Percentiles rank a stretch among this genome's conserved stretches.
Conservation (phyloP, 2,329 filamentous ascomycete genomes). For the Scolecobasidium constrictum region DNA sequence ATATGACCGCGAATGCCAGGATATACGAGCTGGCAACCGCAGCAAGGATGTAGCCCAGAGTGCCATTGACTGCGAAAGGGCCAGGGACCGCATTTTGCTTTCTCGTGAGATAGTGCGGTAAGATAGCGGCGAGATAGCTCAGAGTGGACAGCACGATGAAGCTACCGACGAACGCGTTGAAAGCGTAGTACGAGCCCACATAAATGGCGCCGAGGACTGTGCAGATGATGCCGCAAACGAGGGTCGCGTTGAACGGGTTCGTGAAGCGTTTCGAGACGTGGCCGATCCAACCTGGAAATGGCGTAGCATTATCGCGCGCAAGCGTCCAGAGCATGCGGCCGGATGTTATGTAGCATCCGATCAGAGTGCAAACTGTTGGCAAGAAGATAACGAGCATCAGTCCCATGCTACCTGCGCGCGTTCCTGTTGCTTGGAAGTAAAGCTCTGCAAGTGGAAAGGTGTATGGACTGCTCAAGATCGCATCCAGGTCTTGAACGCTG, state of each 20-base stretch:
- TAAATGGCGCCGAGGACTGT: constrained; percentile 54
- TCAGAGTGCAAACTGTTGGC: constrained; percentile 39
- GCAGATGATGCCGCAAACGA: constrained; percentile 38
- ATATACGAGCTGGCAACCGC: constrained; percentile 46
- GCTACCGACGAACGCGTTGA: constrained; percentile 53
- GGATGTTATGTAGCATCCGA: constrained; percentile 48
- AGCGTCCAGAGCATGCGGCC: constrained; percentile 55
- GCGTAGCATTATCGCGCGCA: constrained; percentile 46
- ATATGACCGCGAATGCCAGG: constrained; percentile 50
- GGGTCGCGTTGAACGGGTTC: constrained; percentile 45
- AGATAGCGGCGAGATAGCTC: constrained; percentile 53
- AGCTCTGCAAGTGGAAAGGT: constrained; percentile 56
- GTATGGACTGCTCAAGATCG: constrained; percentile 36
- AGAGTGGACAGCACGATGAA: constrained; percentile 45
- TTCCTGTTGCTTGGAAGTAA: constrained; percentile 41
- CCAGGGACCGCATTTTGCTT: constrained; percentile 40
- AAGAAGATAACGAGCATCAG: constrained; percentile 43
- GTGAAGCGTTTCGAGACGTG: constrained; percentile 34
- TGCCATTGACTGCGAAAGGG: constrained; percentile 44
- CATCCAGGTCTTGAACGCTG: constrained; percentile 9
- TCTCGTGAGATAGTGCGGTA: constrained; percentile 34
- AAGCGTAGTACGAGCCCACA: constrained; percentile 54
- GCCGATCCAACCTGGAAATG: constrained; percentile 38
- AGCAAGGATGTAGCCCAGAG: constrained; percentile 40
- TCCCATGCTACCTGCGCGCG: constrained; percentile 17